Evolutionary conservation across 441 rosid species (phyloP).

Genomic region (Erodium moschatum): DNA sequence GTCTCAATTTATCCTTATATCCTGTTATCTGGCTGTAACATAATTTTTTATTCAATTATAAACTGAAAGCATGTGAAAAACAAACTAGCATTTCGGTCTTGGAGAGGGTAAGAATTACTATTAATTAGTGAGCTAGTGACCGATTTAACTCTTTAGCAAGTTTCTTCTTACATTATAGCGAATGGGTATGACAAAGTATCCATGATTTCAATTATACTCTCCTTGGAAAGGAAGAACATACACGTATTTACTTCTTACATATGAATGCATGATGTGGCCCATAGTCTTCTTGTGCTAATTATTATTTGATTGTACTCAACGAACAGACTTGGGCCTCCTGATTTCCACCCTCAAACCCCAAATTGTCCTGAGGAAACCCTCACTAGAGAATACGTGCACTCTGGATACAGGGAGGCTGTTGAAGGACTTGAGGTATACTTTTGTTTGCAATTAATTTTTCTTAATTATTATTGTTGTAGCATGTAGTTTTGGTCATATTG

Average conservation of each 20-base stretch:
- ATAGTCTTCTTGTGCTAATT: constrained; percentile 19
- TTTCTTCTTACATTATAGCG: background rate
- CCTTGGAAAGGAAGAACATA: background rate
- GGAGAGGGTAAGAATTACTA: background rate
- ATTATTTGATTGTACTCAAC: constrained; percentile 15
- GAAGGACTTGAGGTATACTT: constrained; percentile 86
- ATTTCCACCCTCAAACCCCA: constrained; percentile 78
- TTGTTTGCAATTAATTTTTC: constrained; percentile 7
- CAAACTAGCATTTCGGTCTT: background rate
- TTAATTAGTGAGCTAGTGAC: constrained; percentile 4
- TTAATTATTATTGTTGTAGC: constrained; percentile 6
- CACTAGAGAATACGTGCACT: constrained; percentile 63
- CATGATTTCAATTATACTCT: background rate
- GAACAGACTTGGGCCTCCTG: constrained; percentile 90
- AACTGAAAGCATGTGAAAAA: background rate
- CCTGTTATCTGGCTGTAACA: background rate
- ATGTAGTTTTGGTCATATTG: constrained; percentile 2
- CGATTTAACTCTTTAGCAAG: background rate
- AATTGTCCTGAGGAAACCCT: constrained; percentile 91
- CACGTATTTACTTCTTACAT: background rate
- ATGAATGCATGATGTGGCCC: constrained; percentile 13
- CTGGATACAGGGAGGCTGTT: constrained; percentile 88
- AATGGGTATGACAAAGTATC: background rate
- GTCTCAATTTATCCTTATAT: background rate
- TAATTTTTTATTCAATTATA: background rate